phyloP scores from a whole-genome alignment of 371 early-diverging fungal species.

The Mortierella sp. region DNA sequence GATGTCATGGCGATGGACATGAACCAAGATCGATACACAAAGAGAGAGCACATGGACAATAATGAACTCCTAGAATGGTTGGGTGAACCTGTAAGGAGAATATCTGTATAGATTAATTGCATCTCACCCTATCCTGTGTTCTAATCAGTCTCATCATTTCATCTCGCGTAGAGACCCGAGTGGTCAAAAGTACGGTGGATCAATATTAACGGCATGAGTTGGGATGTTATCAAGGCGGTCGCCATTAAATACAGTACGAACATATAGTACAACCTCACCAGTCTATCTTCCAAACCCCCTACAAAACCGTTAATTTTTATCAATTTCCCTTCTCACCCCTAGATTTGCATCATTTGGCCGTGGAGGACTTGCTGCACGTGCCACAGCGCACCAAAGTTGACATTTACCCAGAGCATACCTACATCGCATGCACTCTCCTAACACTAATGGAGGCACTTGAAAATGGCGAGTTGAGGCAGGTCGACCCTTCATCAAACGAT shows the following conservation, averaged over 20 bases:
- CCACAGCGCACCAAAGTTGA: conserved; percentile 60
- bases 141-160: not conserved
- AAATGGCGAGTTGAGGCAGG: conserved; percentile 27
- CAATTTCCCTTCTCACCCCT: not conserved
- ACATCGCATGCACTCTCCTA: conserved; percentile 52
- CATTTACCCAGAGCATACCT: conserved; percentile 51
- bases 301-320: not conserved
- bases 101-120: not conserved
- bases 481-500: conserved; percentile 20
- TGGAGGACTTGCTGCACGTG: conserved; percentile 61
- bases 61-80: conserved; percentile 41
- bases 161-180: conserved; percentile 40
- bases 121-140: not conserved
- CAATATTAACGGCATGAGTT: conserved; percentile 63
- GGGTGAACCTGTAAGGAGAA: conserved; percentile 23
- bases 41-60: conserved; percentile 27
- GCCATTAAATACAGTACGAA: conserved; percentile 53
- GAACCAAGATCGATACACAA: conserved; percentile 16
- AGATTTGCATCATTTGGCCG: conserved; percentile 63
- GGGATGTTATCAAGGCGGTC: conserved; percentile 61
- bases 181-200: conserved; percentile 63
- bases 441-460: conserved; percentile 42
- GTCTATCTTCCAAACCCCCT: not conserved
- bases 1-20: conserved; percentile 42
- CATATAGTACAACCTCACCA: no score